Evolutionary conservation across 1,139 yeast genomes (phyloP).

Genomic region (Wickerhamiella pararugosa): DNA sequence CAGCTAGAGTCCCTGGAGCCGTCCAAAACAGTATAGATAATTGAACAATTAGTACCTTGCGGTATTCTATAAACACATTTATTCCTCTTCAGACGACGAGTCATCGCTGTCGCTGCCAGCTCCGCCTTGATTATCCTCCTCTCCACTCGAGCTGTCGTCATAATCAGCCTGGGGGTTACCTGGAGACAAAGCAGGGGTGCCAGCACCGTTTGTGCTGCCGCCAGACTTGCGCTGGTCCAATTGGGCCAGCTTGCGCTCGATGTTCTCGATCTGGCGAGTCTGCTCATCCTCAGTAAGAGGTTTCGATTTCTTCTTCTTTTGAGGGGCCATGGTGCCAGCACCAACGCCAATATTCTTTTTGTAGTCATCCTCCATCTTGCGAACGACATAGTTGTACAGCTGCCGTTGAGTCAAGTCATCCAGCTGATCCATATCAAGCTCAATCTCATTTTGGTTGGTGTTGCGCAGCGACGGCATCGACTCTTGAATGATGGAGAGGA

Average conservation of each 20-base stretch:
- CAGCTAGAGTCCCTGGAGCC: no score
- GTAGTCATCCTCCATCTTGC: conserved; percentile 23
- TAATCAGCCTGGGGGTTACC: conserved; percentile 1
- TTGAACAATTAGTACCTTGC: no score
- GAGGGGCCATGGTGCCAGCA: conserved; percentile 7
- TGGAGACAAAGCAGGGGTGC: conserved; percentile 3
- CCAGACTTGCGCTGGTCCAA: conserved; percentile 34
- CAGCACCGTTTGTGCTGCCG: conserved; percentile 9
- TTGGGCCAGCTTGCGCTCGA: conserved; percentile 68
- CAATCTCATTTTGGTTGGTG: conserved; percentile 72
- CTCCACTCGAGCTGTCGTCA: conserved; percentile 8
- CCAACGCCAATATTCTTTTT: conserved; percentile 16
- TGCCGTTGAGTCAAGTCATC: conserved; percentile 75
- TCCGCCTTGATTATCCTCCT: conserved; percentile 16
- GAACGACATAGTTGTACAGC: conserved; percentile 65
- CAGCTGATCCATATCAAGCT: conserved; percentile 86
- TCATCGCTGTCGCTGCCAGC: conserved; percentile 18
- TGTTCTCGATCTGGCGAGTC: conserved; percentile 65
- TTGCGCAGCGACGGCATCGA: conserved; percentile 67
- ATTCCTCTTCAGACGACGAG: conserved; percentile 24
- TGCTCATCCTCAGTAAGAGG: conserved; percentile 53
- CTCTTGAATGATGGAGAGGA: conserved; percentile 72
- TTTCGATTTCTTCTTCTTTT: conserved; percentile 35
- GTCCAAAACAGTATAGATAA: no score
- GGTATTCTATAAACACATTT: conserved; percentile 2